Base-by-base conservation (phyloP, 257 asterid species). In the Solanum peruvianum region DNA sequence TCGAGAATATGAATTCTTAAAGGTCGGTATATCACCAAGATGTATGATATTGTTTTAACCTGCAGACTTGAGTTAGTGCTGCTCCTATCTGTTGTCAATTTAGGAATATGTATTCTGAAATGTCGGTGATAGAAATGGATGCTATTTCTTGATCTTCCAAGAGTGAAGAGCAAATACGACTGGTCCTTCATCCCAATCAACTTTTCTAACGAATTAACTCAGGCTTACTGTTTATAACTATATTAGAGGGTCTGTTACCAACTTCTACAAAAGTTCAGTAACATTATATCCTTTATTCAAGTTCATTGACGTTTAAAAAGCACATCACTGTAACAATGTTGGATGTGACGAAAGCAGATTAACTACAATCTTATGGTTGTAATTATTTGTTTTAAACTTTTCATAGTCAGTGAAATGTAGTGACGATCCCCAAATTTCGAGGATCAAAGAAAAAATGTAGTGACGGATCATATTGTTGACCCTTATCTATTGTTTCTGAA, bases 201-300 rank as follows among this genome's bases (percentile, higher is more conserved):
- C 10, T 60, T 37, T 42, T 64, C 45, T 21, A 9, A 3, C 0
- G 31, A 66, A 47, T 60, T n/a, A 21, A 60, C 3, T 58, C 29
- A 60, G 1, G 67, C 27, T 60, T 21, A 60, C 14, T 86, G 77
- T 87, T 92, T 25, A 86, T 64, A 82, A 85, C 89, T 31, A 83
- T 91, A 87, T 86, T 83, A 85, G 37, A 45, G 41, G 45, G 37
- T 86, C 71, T 72, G 67, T 86, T 75, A 56, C 82, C 52, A 11
- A 75, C 56, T 29, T 86, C 25, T 76, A 71, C 80, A 86, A 52
- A 39, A 35, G 49, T 69, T 71, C 23, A 10, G 5, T 18, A 73
- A 12, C 25, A 66, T 78, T 81, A 45, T 37, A 29, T 64, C 83
- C 83, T 7, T 52, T 44, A 89, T 87, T 86, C 31, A 84, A 85